These are phyloP conservation scores for Globisporangium paroecandrum DNA, from an alignment of 352 stramenopile species.

Conservation along the genomic window DNA sequence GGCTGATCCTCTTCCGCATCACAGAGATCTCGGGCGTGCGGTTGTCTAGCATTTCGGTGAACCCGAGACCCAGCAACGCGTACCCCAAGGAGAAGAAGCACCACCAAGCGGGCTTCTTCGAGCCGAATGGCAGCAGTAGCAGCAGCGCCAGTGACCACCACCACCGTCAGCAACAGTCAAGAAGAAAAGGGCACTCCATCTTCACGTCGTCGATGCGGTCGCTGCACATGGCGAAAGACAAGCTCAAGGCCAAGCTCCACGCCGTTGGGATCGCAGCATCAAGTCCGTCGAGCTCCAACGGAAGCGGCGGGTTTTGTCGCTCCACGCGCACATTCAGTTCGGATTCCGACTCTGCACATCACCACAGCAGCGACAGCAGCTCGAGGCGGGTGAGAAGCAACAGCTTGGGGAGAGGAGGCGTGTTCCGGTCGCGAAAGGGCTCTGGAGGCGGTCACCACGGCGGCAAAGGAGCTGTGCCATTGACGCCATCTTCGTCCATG, in stretches of 20 bases:
- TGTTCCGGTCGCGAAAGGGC: neutral
- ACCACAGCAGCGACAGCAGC: neutral
- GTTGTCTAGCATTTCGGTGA: neutral
- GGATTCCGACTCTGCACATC: neutral
- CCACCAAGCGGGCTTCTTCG: neutral
- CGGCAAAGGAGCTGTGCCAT: neutral
- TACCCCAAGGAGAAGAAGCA: neutral
- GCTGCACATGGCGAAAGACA: slow-evolving; percentile 3
- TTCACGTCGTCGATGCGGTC: neutral
- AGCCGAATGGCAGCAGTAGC: too few relatives aligned
- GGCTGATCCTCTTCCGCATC: neutral
- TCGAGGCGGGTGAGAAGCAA: neutral
- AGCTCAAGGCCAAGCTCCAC: slow-evolving; percentile 4
- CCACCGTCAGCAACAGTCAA: neutral
- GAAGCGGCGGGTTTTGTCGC: neutral
- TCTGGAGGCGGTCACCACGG: neutral
- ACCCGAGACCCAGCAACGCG: neutral
- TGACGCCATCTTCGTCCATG: neutral
- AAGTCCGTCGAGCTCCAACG: neutral
- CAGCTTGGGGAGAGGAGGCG: neutral
- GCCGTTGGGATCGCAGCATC: neutral
- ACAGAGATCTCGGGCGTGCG: neutral
- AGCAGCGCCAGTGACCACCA: neutral
- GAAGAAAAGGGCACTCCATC: neutral
- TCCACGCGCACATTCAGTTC: neutral